Base-by-base conservation (phyloP, 257 asterid species). In the Solanum ossicruentum region DNA sequence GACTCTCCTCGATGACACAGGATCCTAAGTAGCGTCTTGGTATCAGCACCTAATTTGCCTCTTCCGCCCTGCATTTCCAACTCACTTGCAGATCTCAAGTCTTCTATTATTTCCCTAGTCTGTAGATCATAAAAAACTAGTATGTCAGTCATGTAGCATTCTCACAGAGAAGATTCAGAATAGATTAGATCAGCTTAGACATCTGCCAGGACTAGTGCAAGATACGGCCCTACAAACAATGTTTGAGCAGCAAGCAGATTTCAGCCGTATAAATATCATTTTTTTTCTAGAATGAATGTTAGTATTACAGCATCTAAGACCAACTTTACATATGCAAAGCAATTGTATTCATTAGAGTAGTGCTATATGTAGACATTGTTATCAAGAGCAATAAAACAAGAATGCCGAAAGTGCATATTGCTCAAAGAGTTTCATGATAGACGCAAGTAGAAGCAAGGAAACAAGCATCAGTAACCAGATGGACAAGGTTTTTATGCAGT, bases 71-170 rank as follows among this genome's bases (percentile, higher is more conserved):
- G 95, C 86, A 90, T 69, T 84, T 95, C 97, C 83, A 92, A 39
- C 88, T 93, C 99, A 32, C 97, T 92, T 1, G 95, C 98, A 41
- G 97, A 92, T 90, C 84, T 93, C 90, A 96, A 87, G 85, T 95
- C 99, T 54, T 96, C 98, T 9, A 96, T 92, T 95, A 96, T 54
- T 83, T 95, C 98, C 87, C 98, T 89, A 32, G 97, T 96, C 99
- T 96, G 91, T 86, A 85, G 23, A 39, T 28, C 89, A 88, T 61
- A 39, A 11, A 18, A 67, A 82, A 88, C 57, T 56, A 43, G 47
- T 18, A 49, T 12, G 63, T 71, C 55, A 82, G 39, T 55, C 65
- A 78, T 26, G 7, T 52, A 52, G 49, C 39, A 41, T 51, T 56
- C 67, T 71, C 61, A 12, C 58, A 15, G 47, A 80, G 45, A 65